Base-by-base conservation (phyloP, 371 early-diverging fungal species). In the Mucor plumbeus region DNA sequence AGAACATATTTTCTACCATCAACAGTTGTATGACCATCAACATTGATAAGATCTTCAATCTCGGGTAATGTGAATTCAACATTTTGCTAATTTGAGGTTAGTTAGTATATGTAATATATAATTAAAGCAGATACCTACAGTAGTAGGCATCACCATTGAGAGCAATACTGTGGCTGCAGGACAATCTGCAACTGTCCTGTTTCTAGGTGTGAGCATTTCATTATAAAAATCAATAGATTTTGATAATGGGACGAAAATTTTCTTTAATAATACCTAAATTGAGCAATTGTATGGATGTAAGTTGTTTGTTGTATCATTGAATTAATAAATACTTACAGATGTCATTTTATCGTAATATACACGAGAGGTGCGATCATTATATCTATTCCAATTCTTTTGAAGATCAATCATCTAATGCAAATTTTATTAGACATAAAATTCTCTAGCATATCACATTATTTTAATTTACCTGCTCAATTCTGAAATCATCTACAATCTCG, bases 221-320 rank as follows among this genome's bases (percentile, higher is more conserved):
- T 64, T 43, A 40, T 60, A 59, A 1, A 39, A 26, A 2, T 73
- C 90, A 71, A 14, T 76, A 57, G 44, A 85, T 74, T 67, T 93
- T 90, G 17, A 78, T 68, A 80, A 93, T 88, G 35, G 91, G 84
- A 13, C 91, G 73, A 70, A 91, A 48, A 73, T 94, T 89, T 68
- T 92, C 71, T 65, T 94, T 89, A 26, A 93, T 83, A 10, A 87
- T 86, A 53, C 89, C 85, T 58, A 92, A 82, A 44, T 90, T 78
- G 62, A 85, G 89, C 21, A 84, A 19, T 54, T 11, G 3, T 15
- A 7, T 26, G 3, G 3, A 21, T 50, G 15, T 64, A 11, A n/a
- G 14, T 7, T 34, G 4, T 14, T 17, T 17, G n/a, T 17, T 44
- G 15, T 58, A 44, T 14, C 26, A 38, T 13, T n/a, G 33, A 14